These are phyloP conservation scores for Xylaria sp. DNA, from an alignment of 2,329 filamentous ascomycete genomes.

Conservation along the genomic window DNA sequence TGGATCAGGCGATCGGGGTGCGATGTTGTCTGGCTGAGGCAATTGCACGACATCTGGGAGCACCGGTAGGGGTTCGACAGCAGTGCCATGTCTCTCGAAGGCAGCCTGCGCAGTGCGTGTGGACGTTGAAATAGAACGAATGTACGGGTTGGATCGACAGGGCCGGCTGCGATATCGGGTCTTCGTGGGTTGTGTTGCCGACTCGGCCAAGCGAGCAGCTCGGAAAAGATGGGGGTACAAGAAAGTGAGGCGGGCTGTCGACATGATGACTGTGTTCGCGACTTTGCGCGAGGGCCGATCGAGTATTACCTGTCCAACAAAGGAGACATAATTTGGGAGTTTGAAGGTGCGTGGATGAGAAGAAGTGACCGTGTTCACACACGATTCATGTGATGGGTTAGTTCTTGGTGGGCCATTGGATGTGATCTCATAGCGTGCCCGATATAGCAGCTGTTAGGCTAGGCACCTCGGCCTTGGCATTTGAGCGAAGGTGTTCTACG, in stretches of 20 bases:
- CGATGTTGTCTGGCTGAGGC: conserved; percentile 39
- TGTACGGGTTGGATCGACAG: conserved; percentile 43
- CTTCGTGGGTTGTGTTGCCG: conserved; percentile 57
- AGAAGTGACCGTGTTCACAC: conserved; percentile 10
- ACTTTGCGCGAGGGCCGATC: conserved; percentile 12
- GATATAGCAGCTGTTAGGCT: conserved; percentile 2
- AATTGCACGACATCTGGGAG: conserved; percentile 46
- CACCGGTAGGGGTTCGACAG: conserved; percentile 62
- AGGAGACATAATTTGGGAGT: conserved; percentile 29
- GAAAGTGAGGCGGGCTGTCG: conserved; percentile 71
- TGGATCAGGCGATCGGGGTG: conserved; percentile 34
- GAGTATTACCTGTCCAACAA: conserved; percentile 14
- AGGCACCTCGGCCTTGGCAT: conserved; percentile 11
- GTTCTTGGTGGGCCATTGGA: conserved; percentile 6
- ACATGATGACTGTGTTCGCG: conserved; percentile 58
- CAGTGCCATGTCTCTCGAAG: conserved; percentile 70
- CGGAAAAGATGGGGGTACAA: conserved; percentile 75
- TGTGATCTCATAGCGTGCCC: conserved; percentile 30
- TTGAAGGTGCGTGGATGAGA: conserved; percentile 7
- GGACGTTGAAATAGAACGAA: conserved; percentile 53
- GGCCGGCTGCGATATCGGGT: conserved; percentile 50
- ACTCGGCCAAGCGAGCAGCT: conserved; percentile 58
- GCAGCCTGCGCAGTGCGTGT: conserved; percentile 53
- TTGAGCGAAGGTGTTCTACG: background rate
- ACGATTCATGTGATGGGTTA: conserved; percentile 14